Conservation (phyloP, 306 rosid genomes). For the Vigna trinervia region DNA sequence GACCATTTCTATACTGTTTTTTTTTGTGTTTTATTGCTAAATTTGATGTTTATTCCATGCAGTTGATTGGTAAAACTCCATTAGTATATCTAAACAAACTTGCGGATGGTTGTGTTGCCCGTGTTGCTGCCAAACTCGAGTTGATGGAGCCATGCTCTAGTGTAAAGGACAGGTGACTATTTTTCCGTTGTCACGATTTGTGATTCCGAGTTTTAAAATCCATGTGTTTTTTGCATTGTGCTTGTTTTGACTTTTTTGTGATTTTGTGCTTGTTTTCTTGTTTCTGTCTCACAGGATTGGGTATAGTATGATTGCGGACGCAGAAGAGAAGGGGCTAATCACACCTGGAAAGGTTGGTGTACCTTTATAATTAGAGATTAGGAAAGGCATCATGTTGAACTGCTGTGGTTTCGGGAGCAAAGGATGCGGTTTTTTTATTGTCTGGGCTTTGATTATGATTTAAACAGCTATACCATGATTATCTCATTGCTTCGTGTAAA, state of each 20-base stretch:
- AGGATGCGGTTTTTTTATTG: too few species aligned
- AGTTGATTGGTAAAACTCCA: constrained; percentile 78
- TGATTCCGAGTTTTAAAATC: constrained; percentile 3
- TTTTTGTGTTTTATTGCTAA: constrained; percentile 10
- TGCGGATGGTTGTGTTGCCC: constrained; percentile 62
- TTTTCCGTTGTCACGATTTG: background rate
- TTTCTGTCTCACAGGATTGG: constrained; percentile 58
- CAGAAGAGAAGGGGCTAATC: constrained; percentile 66
- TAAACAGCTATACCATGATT: too few species aligned
- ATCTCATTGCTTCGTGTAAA: too few species aligned
- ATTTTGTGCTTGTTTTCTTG: constrained; percentile 26
- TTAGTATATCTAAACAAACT: constrained; percentile 65
- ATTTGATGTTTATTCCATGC: constrained; percentile 1
- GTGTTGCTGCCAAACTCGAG: constrained; percentile 73
- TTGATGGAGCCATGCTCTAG: constrained; percentile 74
- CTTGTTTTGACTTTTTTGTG: background rate
- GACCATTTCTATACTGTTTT: constrained; percentile 5
- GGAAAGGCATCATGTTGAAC: constrained; percentile 9
- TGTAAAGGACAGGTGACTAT: constrained; percentile 67
- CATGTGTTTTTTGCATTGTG: constrained; percentile 10
- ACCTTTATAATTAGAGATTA: constrained; percentile 26
- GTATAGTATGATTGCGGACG: constrained; percentile 75
- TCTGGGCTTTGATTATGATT: too few species aligned
- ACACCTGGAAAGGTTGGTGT: constrained; percentile 64
- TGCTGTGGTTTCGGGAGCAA: background rate